These are phyloP conservation scores for Haplosporangium sp. DNA, from an alignment of 371 early-diverging fungal genomes.

Conservation along the genomic window DNA sequence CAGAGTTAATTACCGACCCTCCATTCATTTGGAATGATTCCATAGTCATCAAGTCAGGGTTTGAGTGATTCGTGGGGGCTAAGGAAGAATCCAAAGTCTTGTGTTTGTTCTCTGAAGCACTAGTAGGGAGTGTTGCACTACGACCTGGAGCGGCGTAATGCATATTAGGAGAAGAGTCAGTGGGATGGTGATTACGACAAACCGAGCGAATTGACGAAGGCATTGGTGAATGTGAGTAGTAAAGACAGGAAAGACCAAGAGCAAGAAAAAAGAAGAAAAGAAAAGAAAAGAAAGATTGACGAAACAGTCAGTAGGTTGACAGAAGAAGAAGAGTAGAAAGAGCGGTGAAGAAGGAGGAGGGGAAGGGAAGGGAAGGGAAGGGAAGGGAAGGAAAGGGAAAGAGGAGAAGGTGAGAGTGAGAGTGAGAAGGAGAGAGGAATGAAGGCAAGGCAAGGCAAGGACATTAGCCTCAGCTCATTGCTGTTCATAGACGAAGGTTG, in stretches of 20 bases:
- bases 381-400: not conserved
- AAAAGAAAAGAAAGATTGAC: slow-evolving; percentile 2
- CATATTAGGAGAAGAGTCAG: not conserved
- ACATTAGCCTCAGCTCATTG: not conserved
- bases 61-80: slow-evolving; percentile 14
- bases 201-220: not conserved
- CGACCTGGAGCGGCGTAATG: not conserved
- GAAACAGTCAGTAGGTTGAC: not conserved
- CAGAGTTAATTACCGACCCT: slow-evolving; percentile 7
- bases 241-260: not conserved
- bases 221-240: not conserved
- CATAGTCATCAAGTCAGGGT: slow-evolving; percentile 35
- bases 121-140: not conserved
- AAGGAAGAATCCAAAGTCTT: not conserved
- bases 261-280: not conserved
- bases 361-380: too few species aligned
- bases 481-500: not conserved
- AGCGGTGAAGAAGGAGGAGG: not conserved
- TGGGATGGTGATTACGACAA: not conserved
- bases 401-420: not conserved
- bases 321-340: not conserved
- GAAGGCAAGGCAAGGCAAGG: not conserved
- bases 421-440: not conserved
- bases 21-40: slow-evolving; percentile 35
- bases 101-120: not conserved